Conservation (phyloP, 495 filamentous ascomycete species). For the Parachaetomium inaequale region DNA sequence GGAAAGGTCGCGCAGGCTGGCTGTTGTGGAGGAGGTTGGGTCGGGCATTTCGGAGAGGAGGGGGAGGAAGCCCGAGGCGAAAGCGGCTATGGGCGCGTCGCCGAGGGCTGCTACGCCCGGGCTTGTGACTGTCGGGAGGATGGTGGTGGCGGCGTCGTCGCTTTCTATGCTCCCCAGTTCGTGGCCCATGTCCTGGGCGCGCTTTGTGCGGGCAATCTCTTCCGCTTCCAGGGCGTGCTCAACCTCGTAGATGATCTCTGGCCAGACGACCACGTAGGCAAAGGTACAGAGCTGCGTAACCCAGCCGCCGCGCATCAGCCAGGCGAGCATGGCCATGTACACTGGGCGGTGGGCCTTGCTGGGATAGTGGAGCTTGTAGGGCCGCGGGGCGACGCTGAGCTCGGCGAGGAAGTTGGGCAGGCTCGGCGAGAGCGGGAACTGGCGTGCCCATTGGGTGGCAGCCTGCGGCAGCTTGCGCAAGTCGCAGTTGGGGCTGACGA, state of each 20-base stretch:
- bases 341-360: slow-evolving; percentile 81
- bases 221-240: slow-evolving; percentile 55
- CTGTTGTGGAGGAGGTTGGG: slow-evolving; percentile 17
- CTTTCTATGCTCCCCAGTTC: slow-evolving; percentile 22
- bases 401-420: slow-evolving; percentile 80
- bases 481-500: slow-evolving; percentile 88
- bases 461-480: slow-evolving; percentile 68
- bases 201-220: slow-evolving; percentile 37
- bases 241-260: slow-evolving; percentile 59
- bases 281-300: slow-evolving; percentile 88
- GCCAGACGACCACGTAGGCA: slow-evolving; percentile 68
- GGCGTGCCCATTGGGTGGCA: slow-evolving; percentile 63
- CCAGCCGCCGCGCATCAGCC: slow-evolving; percentile 88
- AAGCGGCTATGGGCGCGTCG: slow-evolving; percentile 24
- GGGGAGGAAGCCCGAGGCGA: slow-evolving; percentile 28
- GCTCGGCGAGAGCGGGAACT: slow-evolving; percentile 76
- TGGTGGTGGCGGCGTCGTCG: slow-evolving; percentile 10
- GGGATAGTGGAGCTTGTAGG: slow-evolving; percentile 77
- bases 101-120: slow-evolving; percentile 18
- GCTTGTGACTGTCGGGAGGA: not conserved
- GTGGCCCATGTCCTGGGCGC: slow-evolving; percentile 17
- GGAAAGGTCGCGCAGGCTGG: slow-evolving; percentile 30
- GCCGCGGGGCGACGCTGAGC: slow-evolving; percentile 70
- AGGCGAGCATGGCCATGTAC: slow-evolving; percentile 87
- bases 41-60: slow-evolving; percentile 19